Percentiles rank a stretch among this genome's conserved stretches.
Conservation (phyloP, 306 rosid genomes). For the Cucumis cinereus region DNA sequence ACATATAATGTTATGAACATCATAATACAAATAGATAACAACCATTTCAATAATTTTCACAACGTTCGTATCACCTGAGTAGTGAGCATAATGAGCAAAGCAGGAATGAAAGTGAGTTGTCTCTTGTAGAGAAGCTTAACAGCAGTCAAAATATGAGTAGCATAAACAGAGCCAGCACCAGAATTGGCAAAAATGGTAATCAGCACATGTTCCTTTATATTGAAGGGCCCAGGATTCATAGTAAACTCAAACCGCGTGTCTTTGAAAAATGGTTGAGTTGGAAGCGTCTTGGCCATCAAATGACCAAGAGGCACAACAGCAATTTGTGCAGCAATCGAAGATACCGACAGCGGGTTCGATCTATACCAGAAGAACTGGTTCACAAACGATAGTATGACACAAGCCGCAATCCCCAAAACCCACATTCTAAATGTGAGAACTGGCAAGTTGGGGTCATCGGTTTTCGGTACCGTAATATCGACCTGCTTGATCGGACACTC, state of each 20-base stretch:
- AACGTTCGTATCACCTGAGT: constrained; percentile 44
- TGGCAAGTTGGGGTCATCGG: constrained; percentile 57
- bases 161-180: constrained; percentile 57
- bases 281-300: constrained; percentile 56
- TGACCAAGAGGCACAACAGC: constrained; percentile 89
- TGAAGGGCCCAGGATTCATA: constrained; percentile 74
- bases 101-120: constrained; percentile 42
- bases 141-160: constrained; percentile 66
- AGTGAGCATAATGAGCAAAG: constrained; percentile 64
- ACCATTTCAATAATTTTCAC: not conserved
- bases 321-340: constrained; percentile 69
- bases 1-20: no score
- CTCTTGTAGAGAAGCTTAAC: constrained; percentile 58
- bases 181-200: constrained; percentile 80
- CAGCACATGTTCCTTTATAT: constrained; percentile 75
- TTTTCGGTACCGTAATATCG: constrained; percentile 63
- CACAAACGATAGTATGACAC: constrained; percentile 56
- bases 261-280: constrained; percentile 30
- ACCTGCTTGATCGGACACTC: constrained; percentile 48
- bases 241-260: constrained; percentile 46
- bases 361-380: constrained; percentile 93
- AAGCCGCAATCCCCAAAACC: constrained; percentile 55
- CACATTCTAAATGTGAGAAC: constrained; percentile 77
- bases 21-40: not conserved
- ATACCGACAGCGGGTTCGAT: constrained; percentile 44